Evolutionary conservation across 140 eudicot species (phyloP).

Genomic region (Erigeron philadelphicus): DNA sequence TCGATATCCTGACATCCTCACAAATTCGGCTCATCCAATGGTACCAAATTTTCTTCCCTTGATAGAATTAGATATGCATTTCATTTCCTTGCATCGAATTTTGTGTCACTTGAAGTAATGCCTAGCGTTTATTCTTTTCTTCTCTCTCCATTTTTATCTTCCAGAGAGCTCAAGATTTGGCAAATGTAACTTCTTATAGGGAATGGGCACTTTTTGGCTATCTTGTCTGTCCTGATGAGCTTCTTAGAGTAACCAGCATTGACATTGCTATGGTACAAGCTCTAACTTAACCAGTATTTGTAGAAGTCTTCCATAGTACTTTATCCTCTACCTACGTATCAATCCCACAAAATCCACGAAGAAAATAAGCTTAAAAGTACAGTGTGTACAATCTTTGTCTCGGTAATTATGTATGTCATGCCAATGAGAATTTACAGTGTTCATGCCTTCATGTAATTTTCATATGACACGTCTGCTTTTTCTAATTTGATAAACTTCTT

Average conservation of each 20-base stretch:
- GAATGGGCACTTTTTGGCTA: conserved; percentile 98
- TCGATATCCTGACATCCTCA: conserved; percentile 94
- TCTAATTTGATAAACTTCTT: conserved; percentile 8
- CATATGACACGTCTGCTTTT: conserved; percentile 1
- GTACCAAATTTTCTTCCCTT: conserved; percentile 31
- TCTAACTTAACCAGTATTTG: conserved; percentile 16
- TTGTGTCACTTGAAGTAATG: not conserved
- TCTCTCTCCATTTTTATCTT: not conserved
- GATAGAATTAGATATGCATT: not conserved
- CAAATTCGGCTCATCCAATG: conserved; percentile 99
- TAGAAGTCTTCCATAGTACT: conserved; percentile 1
- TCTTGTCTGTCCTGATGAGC: conserved; percentile 99
- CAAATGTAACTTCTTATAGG: conserved; percentile 91
- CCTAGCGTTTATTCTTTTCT: conserved; percentile 9
- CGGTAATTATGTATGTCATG: conserved; percentile 2
- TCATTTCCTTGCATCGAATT: not conserved
- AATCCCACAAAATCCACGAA: not conserved
- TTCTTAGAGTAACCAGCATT: conserved; percentile 96
- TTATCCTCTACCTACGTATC: conserved; percentile 1
- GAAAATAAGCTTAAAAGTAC: conserved; percentile 17
- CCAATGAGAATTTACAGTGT: not conserved
- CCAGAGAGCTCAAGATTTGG: conserved; percentile 98
- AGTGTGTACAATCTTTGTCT: conserved; percentile 1
- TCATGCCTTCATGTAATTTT: conserved; percentile 9
- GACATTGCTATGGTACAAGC: conserved; percentile 87